Base-by-base conservation (phyloP, 2,329 filamentous ascomycete species). In the Hymenoscyphus albidus region DNA sequence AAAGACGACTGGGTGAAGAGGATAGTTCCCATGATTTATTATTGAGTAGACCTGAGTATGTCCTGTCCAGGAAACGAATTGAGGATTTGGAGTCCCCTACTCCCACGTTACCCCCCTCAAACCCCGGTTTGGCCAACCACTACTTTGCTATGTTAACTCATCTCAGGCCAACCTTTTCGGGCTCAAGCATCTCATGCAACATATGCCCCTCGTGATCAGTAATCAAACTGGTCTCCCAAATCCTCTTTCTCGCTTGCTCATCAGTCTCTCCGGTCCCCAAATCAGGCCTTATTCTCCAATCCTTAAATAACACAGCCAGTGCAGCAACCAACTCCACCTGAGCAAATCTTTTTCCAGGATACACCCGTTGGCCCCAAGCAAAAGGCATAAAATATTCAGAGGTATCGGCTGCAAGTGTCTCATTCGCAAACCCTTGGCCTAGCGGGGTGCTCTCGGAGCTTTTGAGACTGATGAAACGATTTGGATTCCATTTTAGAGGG, bases 251-350 rank as follows among this genome's bases (percentile, higher is more conserved):
- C 5, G 42, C 42, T 18, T 48, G 42, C 13, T 5, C 42, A 9
- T n/a, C 42, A 6, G n/a, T 48, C n/a, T 48, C n/a, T 6, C 5
- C 42, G 9, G n/a, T n/a, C 16, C 1, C 42, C 14, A 3, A 9
- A 4, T 18, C 2, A 6, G 42, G n/a, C 13, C 18, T 18, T 7
- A 48, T n/a, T 48, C 42, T 48, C 42, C 42, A 48, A 22, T n/a
- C 16, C 16, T 18, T 48, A 27, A 68, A 48, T 7, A 68, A 44
- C 12, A 54, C 51, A 5, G 59, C 64, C 32, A 68, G 42, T 0
- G 59, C 64, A 10, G 66, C 65, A 1, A 69, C 63, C 35, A 69
- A 65, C 61, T 69, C 65, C 10, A 69, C 68, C n/a, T 65, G 59
- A 0, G 65, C 55, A 40, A 69, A 69, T 39, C 67, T 70, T 40